Conservation (phyloP, 1,284 basidiomycete genomes). For the Gymnopus androsaceus region DNA sequence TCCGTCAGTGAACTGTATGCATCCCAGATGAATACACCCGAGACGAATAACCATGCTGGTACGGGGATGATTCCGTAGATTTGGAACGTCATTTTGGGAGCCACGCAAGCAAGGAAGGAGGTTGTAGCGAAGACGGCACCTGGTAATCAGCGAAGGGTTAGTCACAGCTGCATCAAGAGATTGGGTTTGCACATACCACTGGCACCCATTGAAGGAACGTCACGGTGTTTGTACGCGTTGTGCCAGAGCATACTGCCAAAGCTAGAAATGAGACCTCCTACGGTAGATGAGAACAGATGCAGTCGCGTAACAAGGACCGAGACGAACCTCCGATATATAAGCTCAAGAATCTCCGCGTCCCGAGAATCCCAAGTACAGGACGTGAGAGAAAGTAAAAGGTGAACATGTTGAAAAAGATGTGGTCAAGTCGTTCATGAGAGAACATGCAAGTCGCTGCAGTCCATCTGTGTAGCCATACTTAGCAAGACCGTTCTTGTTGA, state of each 20-base stretch:
- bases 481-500: slow-evolving; percentile 6
- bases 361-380: slow-evolving; percentile 60
- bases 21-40: slow-evolving; percentile 77
- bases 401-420: slow-evolving; percentile 80
- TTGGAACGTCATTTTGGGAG: slow-evolving; percentile 71
- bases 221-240: slow-evolving; percentile 45
- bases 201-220: slow-evolving; percentile 68
- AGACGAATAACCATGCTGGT: slow-evolving; percentile 80
- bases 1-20: slow-evolving; percentile 52
- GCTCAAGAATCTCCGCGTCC: slow-evolving; percentile 68
- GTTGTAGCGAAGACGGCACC: slow-evolving; percentile 77
- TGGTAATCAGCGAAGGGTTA: slow-evolving; percentile 27
- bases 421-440: slow-evolving; percentile 65
- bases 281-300: background rate
- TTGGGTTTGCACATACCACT: slow-evolving; percentile 52
- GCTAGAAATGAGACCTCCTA: slow-evolving; percentile 68
- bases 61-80: slow-evolving; percentile 84
- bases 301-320: background rate
- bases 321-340: slow-evolving; percentile 75
- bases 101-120: slow-evolving; percentile 70
- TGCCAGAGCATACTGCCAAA: slow-evolving; percentile 60
- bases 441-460: slow-evolving; percentile 77
- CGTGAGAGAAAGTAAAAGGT: slow-evolving; percentile 82
- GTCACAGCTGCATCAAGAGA: background rate
- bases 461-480: slow-evolving; percentile 61